Percentiles rank a stretch among this genome's conserved stretches.
Conservation (phyloP, 106 monocot genomes). For the Dendrobium chrysotoxum region DNA sequence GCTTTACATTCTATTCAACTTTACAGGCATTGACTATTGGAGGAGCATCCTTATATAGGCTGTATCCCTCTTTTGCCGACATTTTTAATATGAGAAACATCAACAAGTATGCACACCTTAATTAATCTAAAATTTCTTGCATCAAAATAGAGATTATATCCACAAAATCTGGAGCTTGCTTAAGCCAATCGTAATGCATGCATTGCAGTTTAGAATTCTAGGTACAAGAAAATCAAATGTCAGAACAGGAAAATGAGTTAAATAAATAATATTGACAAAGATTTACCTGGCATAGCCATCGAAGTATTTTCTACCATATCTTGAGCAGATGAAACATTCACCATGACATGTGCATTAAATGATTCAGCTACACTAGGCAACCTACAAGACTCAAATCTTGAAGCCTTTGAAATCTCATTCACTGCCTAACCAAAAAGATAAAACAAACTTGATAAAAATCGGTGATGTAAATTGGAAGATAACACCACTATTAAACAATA, state of each 20-base stretch:
- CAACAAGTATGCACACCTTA: background rate
- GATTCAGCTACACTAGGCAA: slow-evolving; percentile 35
- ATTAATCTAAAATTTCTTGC: background rate
- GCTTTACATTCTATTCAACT: background rate
- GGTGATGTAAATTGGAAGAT: background rate
- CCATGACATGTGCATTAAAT: slow-evolving; percentile 35
- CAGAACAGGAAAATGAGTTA: background rate
- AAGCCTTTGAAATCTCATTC: slow-evolving; percentile 72
- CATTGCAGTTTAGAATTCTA: no score
- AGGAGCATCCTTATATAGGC: background rate
- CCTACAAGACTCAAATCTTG: slow-evolving; percentile 38
- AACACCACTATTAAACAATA: background rate
- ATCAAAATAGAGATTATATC: background rate
- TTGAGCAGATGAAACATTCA: slow-evolving; percentile 15
- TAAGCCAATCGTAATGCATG: background rate
- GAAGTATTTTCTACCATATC: slow-evolving; percentile 3
- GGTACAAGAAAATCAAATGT: background rate
- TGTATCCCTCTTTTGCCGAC: background rate
- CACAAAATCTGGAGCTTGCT: background rate
- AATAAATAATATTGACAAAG: slow-evolving; percentile 1
- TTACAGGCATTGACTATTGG: background rate
- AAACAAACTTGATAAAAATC: background rate
- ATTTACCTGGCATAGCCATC: slow-evolving; percentile 4
- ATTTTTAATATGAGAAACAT: background rate
- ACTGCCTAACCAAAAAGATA: slow-evolving; percentile 51